Base-by-base conservation (phyloP, 495 filamentous ascomycete genomes). In the Neurospora tetrasperma region DNA sequence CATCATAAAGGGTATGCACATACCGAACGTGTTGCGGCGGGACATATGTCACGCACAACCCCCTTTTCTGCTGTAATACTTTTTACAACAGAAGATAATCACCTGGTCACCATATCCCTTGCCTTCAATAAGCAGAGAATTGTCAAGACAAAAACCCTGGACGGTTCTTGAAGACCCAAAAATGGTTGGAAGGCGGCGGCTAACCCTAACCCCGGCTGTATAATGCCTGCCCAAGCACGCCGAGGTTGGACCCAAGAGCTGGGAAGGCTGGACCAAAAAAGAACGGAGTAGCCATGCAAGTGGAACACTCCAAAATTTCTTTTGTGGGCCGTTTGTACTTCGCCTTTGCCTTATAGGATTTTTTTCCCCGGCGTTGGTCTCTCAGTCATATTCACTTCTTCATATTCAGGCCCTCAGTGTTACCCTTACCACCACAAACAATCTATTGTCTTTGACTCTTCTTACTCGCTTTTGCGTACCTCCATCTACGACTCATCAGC, bases 301-400 rank as follows among this genome's bases (percentile, higher is more conserved):
- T 66, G 54, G 54, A 66, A 66, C 54, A 66, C 54, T 66, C 54
- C 54, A 66, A 66, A 66, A 66, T 66, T 66, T 66, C 54, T 66
- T 66, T 66, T 66, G 54, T 66, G 54, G 54, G 54, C 54, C 54
- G 54, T 66, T 38, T 66, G 54, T 66, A 35, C 54, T 66, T 18
- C 16, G 54, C 54, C 54, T 66, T 35, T 66, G 54, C 54, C 54
- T 66, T 66, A 66, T 66, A 66, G 54, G 54, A 66, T 66, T 66
- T 66, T 66, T 66, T 66, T 66, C 12, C 5, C 40, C 27, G 18
- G 35, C 54, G 54, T 66, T 66, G 54, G 54, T 14, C 54, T 66
- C 54, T 35, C 23, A 18, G 16, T 66, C 27, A 66, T 66, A 66
- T 35, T 66, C 54, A 38, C 54, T 66, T 66, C 54, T 66, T 66